A percentile compares a stretch with the other conserved stretches of the same genome.
phyloP scores from a whole-genome alignment of 441 rosid genomes.

The Eruca vesicaria region DNA sequence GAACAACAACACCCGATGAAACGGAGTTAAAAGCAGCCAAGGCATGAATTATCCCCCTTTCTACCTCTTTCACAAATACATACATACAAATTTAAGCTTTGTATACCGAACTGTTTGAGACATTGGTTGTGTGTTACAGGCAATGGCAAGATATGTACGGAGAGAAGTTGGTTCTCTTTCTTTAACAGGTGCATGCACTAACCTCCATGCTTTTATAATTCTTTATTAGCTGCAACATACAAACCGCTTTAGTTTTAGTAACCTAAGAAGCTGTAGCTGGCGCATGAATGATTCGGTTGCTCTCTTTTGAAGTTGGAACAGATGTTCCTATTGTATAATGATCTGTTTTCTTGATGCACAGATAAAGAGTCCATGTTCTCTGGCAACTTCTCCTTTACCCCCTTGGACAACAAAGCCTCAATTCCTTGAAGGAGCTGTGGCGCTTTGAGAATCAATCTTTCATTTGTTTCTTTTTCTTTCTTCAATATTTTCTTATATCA shows the following conservation, averaged over 20 bases:
- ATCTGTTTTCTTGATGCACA: constrained; percentile 39
- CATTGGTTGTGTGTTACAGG: constrained; percentile 49
- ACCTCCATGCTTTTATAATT: background rate
- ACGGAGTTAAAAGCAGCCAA: constrained; percentile 62
- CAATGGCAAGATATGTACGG: constrained; percentile 87
- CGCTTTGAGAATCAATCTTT: constrained; percentile 19
- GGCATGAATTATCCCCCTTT: constrained; percentile 51
- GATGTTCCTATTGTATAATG: background rate
- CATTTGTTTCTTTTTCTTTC: background rate
- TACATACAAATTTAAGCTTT: constrained; percentile 2
- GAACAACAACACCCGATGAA: constrained; percentile 58
- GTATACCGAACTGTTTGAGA: constrained; percentile 11
- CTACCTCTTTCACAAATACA: constrained; percentile 29
- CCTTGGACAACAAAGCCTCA: constrained; percentile 44
- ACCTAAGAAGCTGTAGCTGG: constrained; percentile 5
- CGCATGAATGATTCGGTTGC: background rate
- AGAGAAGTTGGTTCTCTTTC: constrained; percentile 76
- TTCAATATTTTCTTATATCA: background rate
- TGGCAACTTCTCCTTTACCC: constrained; percentile 83
- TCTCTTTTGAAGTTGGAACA: background rate
- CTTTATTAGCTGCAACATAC: background rate
- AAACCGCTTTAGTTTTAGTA: background rate
- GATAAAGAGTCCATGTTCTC: constrained; percentile 87
- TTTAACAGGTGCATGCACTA: constrained; percentile 58
- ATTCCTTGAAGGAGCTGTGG: constrained; percentile 31